Evolutionary conservation across 768 basidiomycete species (phyloP), one percentile per base, ranked within the genome.

Genomic region (Leucogyrophana mollusca): DNA sequence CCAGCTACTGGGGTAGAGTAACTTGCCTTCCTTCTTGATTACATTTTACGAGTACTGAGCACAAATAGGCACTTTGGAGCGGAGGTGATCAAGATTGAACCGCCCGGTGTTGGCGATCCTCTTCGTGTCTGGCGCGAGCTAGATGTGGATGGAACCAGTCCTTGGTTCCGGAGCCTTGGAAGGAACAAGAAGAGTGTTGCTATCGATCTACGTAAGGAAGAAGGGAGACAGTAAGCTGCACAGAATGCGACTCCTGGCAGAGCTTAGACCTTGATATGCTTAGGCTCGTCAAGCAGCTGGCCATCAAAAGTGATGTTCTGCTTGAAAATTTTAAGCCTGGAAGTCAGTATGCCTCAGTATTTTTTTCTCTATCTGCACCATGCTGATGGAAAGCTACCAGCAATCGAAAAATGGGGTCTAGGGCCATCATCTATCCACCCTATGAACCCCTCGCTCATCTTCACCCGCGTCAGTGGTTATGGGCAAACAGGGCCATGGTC

Each of bases 361-460:
- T 21, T 1, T 17, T 32, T 16, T 30, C 4, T 25, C 13, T 13
- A 9, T 24, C 10, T 49, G 32, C 32, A 34, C 35, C 33, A 18
- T 23, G 24, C 44, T 33, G 16, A 42, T 22, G 18, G 6, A 7
- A 22, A 9, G 9, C 10, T 34, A 34, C 10, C 53, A 87, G 85
- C 84, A 1, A 71, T 87, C 8, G 84, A 87, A 56, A 84, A 80
- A 64, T 86, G 85, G 83, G 70, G 70, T 1, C 67, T 87, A 27
- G 82, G 82, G 4, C 83, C 83, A 2, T 65, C 64, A 9, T 72
- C 73, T 44, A 58, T 87, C 4, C 79, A 77, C 17, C 82, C 80
- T n/a, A 79, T 82, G 50, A 94, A 95, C 55, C 87, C 91, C 0
- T 84, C 82, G 43, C 76, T 97, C 47, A 90, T 97, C 56, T 94